Evolutionary conservation across 2,329 filamentous ascomycete species (phyloP), one percentile per base, ranked within the genome.

Genomic region (Microcera coccophila): DNA sequence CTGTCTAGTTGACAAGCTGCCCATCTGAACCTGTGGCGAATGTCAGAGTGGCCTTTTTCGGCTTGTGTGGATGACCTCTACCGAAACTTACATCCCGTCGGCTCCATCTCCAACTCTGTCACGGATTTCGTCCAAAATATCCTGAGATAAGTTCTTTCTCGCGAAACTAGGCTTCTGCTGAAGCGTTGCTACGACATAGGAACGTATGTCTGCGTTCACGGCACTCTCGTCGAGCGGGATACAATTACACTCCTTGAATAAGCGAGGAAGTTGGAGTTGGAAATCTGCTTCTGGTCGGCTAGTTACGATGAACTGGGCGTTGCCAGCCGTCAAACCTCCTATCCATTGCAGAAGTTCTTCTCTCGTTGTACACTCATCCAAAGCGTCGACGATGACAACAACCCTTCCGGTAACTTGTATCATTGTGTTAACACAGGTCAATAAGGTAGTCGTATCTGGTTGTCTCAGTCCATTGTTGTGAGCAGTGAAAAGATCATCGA

Each of bases 61-160:
- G n/a, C n/a, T n/a, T n/a, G n/a, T n/a, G n/a, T n/a, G n/a, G n/a
- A n/a, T n/a, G n/a, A n/a, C n/a, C n/a, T n/a, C n/a, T n/a, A n/a
- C n/a, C n/a, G n/a, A n/a, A n/a, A 26, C 59, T 53, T 50, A 62
- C 60, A 63, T 64, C 28, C 60, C 61, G 20, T 59, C 44, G 28
- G 60, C 53, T 4, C 54, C 26, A 21, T 44, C 42, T 11, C 49
- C 53, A 18, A 58, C 35, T 18, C 44, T 43, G 0, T 35, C 32
- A 10, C 11, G 18, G 20, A 56, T 52, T 12, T 29, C 5, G 19
- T 41, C 9, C 12, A 45, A 10, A 9, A 55, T 20, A 45, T 44
- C 31, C 15, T 10, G 22, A 28, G 38, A 47, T 37, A 44, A 52
- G 4, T 7, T 12, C 37, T 48, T 56, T 4, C 34, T 48, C 49